Conservation (phyloP, 768 basidiomycete genomes). For the Tephrocybe sp. region DNA sequence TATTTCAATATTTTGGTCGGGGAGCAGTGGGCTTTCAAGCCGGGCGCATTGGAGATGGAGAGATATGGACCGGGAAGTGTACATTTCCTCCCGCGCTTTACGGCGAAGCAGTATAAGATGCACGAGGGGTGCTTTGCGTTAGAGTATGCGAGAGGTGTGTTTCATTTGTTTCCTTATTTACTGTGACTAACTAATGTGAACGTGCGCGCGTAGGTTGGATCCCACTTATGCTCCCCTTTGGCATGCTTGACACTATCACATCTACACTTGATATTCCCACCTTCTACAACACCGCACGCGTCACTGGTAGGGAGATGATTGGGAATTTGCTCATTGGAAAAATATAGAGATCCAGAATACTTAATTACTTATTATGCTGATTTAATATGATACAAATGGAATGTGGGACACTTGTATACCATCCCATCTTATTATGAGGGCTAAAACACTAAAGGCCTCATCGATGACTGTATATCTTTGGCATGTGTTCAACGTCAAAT, state of each 20-base stretch:
- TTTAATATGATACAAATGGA: too few relatives aligned
- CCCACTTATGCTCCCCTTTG: slow-evolving; percentile 94
- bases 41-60: slow-evolving; percentile 84
- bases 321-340: slow-evolving; percentile 83
- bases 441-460: too few relatives aligned
- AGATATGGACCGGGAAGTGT: slow-evolving; percentile 81
- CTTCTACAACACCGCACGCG: slow-evolving; percentile 69
- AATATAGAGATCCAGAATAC: slow-evolving; percentile 45
- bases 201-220: slow-evolving; percentile 83
- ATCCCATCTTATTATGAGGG: too few relatives aligned
- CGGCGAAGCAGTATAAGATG: slow-evolving; percentile 97
- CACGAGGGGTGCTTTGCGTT: slow-evolving; percentile 94
- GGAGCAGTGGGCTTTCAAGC: slow-evolving; percentile 90
- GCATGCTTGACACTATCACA: slow-evolving; percentile 77
- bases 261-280: slow-evolving; percentile 90
- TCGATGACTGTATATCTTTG: too few relatives aligned
- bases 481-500: too few relatives aligned
- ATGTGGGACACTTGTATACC: too few relatives aligned
- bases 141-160: slow-evolving; percentile 88
- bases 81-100: slow-evolving; percentile 79
- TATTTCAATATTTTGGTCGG: slow-evolving; percentile 96
- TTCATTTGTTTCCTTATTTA: neutral
- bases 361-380: too few relatives aligned
- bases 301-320: slow-evolving; percentile 83
- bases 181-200: neutral